Percentiles rank a stretch among this genome's conserved stretches.
Evolutionary conservation across 1,284 basidiomycete genomes (phyloP).

Genomic region (Schizophyllum commune): DNA sequence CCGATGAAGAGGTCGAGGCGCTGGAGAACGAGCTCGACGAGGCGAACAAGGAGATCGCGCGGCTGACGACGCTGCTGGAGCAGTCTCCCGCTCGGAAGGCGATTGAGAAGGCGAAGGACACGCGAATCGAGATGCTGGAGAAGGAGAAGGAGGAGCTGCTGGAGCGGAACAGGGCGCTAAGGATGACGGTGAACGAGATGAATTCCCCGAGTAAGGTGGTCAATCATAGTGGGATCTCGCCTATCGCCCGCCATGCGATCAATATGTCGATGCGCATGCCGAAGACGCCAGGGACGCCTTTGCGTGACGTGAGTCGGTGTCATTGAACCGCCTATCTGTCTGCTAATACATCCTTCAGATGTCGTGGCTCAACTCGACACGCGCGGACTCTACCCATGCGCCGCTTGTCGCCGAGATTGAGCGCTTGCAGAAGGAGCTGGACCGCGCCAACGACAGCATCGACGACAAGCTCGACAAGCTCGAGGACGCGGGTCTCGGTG

Average conservation of each 20-base stretch:
- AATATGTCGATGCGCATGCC: slow-evolving; percentile 60
- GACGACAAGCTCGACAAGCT: slow-evolving; percentile 81
- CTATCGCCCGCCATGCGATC: slow-evolving; percentile 63
- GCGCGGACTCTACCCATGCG: slow-evolving; percentile 42
- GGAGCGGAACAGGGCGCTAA: slow-evolving; percentile 56
- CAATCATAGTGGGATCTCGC: slow-evolving; percentile 55
- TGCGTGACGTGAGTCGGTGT: slow-evolving; percentile 58
- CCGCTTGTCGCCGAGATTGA: slow-evolving; percentile 59
- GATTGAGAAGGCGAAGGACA: slow-evolving; percentile 65
- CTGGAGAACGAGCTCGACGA: slow-evolving; percentile 75
- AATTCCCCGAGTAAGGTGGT: slow-evolving; percentile 47
- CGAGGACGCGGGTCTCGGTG: slow-evolving; percentile 67
- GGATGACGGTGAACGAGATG: slow-evolving; percentile 38
- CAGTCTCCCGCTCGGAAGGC: slow-evolving; percentile 72
- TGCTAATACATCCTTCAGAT: slow-evolving; percentile 32
- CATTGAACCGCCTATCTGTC: background rate
- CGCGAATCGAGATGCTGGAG: slow-evolving; percentile 66
- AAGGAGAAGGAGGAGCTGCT: slow-evolving; percentile 67
- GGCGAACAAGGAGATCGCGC: slow-evolving; percentile 75
- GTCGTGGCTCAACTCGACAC: slow-evolving; percentile 63
- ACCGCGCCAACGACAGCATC: slow-evolving; percentile 71
- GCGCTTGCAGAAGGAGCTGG: slow-evolving; percentile 63
- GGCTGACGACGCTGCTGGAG: slow-evolving; percentile 57
- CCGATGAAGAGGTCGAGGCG: slow-evolving; percentile 46
- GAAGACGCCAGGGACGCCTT: slow-evolving; percentile 67